Percentiles rank a stretch among this genome's conserved stretches.
phyloP scores from a whole-genome alignment of 2,329 filamentous ascomycete genomes.

The Alternaria arborescens region DNA sequence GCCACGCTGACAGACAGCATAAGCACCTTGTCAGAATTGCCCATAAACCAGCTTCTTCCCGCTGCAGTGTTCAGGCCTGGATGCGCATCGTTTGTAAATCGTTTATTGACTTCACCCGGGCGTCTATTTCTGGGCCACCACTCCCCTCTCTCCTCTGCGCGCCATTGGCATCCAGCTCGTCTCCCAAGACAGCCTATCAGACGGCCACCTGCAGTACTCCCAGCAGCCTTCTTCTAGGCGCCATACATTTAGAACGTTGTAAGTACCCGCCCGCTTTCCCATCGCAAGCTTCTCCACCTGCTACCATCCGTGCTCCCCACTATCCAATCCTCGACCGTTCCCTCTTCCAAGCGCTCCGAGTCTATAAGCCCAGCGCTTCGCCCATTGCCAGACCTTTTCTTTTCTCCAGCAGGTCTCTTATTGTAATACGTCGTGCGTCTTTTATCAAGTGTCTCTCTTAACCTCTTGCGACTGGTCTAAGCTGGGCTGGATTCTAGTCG shows the following conservation, averaged over 20 bases:
- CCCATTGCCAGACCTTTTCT: constrained; percentile 43
- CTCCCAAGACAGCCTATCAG: constrained; percentile 47
- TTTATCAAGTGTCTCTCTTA: constrained; percentile 36
- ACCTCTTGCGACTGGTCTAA: constrained; percentile 47
- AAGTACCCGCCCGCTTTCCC: constrained; percentile 51
- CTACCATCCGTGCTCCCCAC: constrained; percentile 39
- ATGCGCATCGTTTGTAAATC: constrained; percentile 41
- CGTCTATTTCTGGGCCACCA: constrained; percentile 53
- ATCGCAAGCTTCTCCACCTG: constrained; percentile 45
- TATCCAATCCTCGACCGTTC: constrained; percentile 37
- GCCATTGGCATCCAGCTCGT: constrained; percentile 44
- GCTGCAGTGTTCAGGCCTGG: constrained; percentile 44
- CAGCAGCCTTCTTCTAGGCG: constrained; percentile 43
- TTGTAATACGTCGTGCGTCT: constrained; percentile 52
- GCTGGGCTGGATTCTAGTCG: constrained; percentile 52
- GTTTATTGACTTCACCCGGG: constrained; percentile 49
- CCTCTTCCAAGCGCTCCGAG: constrained; percentile 49
- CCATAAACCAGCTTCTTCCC: constrained; percentile 33
- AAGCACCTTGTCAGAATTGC: constrained; percentile 38
- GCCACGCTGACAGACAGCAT: constrained; percentile 34
- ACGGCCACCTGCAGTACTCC: constrained; percentile 40
- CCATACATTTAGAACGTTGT: constrained; percentile 50
- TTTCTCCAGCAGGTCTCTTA: constrained; percentile 54
- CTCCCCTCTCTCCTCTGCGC: constrained; percentile 36
- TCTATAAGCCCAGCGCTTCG: constrained; percentile 53